Conservation (phyloP, 495 filamentous ascomycete genomes). For the Daldinia vernicosa region DNA sequence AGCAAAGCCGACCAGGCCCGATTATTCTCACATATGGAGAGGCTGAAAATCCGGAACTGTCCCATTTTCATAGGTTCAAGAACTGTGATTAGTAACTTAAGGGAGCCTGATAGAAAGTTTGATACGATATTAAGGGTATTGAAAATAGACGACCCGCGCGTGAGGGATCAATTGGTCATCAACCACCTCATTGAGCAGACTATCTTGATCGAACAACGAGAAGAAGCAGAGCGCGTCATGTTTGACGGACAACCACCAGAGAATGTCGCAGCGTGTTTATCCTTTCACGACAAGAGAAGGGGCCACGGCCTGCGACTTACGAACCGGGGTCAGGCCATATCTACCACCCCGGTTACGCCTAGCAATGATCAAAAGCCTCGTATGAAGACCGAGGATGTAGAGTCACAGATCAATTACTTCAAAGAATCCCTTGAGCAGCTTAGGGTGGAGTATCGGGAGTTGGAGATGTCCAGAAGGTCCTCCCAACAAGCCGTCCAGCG, state of each 20-base stretch:
- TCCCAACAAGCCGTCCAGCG: conserved; percentile 65
- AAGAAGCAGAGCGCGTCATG: conserved; percentile 74
- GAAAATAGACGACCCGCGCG: conserved; percentile 80
- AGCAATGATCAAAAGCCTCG: conserved; percentile 58
- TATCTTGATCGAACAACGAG: conserved; percentile 73
- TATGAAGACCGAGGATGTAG: conserved; percentile 80
- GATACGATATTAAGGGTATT: conserved; percentile 82
- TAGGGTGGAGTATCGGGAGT: conserved; percentile 51
- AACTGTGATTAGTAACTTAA: conserved; percentile 64
- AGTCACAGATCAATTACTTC: conserved; percentile 42
- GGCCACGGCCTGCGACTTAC: conserved; percentile 72
- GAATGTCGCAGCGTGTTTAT: conserved; percentile 78
- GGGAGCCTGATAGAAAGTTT: conserved; percentile 76
- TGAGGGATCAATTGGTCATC: conserved; percentile 85
- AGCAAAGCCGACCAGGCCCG: conserved; percentile 72
- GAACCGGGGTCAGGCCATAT: conserved; percentile 58
- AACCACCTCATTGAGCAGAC: conserved; percentile 84
- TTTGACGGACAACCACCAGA: conserved; percentile 66
- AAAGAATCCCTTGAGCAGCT: conserved; percentile 55
- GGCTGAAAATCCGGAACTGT: conserved; percentile 59
- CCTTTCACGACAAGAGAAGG: conserved; percentile 64
- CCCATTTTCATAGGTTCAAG: conserved; percentile 73
- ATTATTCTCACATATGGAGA: conserved; percentile 70
- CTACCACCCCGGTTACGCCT: conserved; percentile 47
- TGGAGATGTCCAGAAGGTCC: conserved; percentile 52